Base-by-base conservation (phyloP, 2,329 filamentous ascomycete species). In the Malbranchea zuffiana region DNA sequence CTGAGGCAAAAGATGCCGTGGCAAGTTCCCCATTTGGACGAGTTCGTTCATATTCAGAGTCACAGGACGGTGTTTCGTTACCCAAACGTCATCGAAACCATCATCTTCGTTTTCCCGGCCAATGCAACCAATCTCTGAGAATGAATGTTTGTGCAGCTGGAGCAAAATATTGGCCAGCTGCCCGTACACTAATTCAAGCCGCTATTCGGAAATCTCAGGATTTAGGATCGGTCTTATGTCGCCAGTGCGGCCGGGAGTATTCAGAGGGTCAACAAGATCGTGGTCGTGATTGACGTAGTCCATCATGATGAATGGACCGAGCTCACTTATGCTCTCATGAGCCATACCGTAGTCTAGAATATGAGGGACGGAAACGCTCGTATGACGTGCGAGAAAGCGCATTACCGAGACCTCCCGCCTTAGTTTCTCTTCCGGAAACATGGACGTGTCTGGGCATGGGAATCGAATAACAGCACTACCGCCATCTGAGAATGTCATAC, bases 31-130 rank as follows among this genome's bases (percentile, higher is more conserved):
- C 1, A 53, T 25, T 18, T 43, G 44, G 8, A 56, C 48, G 11
- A 56, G 48, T 44, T 63, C 54, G 35, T 56, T 66, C 60, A 69
- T 66, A 36, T 63, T 63, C 1, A 55, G 49, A 2, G 59, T 62
- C 3, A 68, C 38, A 2, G 63, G 63, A n/a, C 60, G 50, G 17
- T 48, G 44, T 6, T 23, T 42, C 3, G 60, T 53, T 31, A 44
- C 46, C 46, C 52, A 57, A 2, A 17, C 45, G 5, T 49, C 45
- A 10, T 13, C 12, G 15, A 10, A 12, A 18, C 13, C 15, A 18
- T 35, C 23, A n/a, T 39, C 47, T 13, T 50, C 37, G 3, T 46
- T 40, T 1, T 42, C 24, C 33, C 61, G 43, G 17, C 44, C 32
- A 0, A 68, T 45, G n/a, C 53, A 59, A 6, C 63, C 63, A n/a